Evolutionary conservation across 208 protist genomes (phyloP).

Genomic region (Entamoeba dispar): DNA sequence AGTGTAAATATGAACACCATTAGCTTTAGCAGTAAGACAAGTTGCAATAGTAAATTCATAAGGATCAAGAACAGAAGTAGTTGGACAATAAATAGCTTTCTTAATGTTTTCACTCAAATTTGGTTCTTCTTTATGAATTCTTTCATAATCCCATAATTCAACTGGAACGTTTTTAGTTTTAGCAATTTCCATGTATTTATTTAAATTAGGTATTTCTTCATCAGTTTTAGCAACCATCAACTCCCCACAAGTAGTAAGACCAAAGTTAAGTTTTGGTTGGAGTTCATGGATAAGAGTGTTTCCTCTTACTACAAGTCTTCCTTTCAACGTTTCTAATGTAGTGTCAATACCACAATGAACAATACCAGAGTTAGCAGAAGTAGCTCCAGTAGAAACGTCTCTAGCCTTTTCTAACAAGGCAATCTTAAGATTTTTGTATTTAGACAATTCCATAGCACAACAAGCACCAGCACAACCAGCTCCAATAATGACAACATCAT

Average conservation of each 20-base stretch:
- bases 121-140: slow-evolving; percentile 8
- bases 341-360: slow-evolving; percentile 12
- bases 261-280: neutral
- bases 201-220: neutral
- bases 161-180: neutral
- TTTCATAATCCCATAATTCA: slow-evolving; percentile 7
- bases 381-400: slow-evolving; percentile 4
- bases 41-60: slow-evolving; percentile 9
- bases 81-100: neutral
- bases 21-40: neutral
- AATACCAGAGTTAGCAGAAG: slow-evolving; percentile 15
- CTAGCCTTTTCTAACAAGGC: neutral
- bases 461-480: neutral
- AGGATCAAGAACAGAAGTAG: slow-evolving; percentile 9
- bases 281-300: neutral
- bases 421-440: slow-evolving; percentile 1
- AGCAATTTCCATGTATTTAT: neutral
- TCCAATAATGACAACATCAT: slow-evolving; percentile 11
- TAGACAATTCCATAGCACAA: slow-evolving; percentile 1
- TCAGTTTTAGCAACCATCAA: slow-evolving; percentile 4
- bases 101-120: neutral
- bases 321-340: slow-evolving; percentile 1
- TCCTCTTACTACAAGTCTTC: slow-evolving; percentile 3
- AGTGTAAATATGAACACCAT: neutral
- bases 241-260: slow-evolving; percentile 1